phyloP scores from a whole-genome alignment of 2,329 filamentous ascomycete species.

The Colletotrichum orchidophilum region DNA sequence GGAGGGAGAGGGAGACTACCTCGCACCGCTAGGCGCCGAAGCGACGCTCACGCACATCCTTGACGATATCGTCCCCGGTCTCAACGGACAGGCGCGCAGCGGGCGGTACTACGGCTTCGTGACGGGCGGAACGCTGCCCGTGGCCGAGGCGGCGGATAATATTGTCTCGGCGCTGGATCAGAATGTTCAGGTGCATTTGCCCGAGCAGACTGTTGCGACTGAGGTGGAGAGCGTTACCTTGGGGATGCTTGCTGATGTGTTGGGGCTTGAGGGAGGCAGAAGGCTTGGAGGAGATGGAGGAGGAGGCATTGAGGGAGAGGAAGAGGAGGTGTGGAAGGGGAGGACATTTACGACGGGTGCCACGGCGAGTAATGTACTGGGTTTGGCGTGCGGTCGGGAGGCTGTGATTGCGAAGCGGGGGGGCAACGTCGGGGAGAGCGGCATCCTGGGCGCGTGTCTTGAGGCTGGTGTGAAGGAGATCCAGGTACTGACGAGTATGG shows the following conservation, averaged over 20 bases:
- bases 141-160: constrained; percentile 84
- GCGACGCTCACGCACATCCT: constrained; percentile 55
- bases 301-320: constrained; percentile 41
- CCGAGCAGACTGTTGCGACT: constrained; percentile 78
- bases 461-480: constrained; percentile 72
- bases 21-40: constrained; percentile 42
- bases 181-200: constrained; percentile 85
- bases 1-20: constrained; percentile 40
- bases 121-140: constrained; percentile 81
- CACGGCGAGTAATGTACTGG: constrained; percentile 84
- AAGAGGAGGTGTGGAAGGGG: constrained; percentile 67
- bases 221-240: constrained; percentile 80
- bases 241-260: constrained; percentile 70
- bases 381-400: constrained; percentile 74
- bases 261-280: constrained; percentile 68
- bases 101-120: constrained; percentile 89
- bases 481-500: constrained; percentile 81
- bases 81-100: constrained; percentile 73
- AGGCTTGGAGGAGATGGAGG: no score
- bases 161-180: constrained; percentile 85
- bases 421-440: constrained; percentile 71
- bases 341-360: constrained; percentile 67
- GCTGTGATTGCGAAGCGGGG: constrained; percentile 56
- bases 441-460: constrained; percentile 73
- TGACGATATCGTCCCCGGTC: constrained; percentile 60